Percentiles rank a stretch among this genome's conserved stretches.
Evolutionary conservation across 1,284 basidiomycete genomes (phyloP).

Genomic region (Naganishia sp.): DNA sequence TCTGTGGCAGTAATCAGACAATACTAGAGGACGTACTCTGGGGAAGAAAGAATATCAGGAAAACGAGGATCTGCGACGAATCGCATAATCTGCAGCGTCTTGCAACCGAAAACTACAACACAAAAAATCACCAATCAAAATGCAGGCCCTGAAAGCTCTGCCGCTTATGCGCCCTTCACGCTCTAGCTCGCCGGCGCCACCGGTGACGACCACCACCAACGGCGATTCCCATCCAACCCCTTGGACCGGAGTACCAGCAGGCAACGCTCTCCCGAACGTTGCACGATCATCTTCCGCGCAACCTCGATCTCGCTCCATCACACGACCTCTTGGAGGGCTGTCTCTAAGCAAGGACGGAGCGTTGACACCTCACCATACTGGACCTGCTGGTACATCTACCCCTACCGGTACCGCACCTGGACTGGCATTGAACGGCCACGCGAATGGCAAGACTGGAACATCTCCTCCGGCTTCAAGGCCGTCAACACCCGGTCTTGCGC

Average conservation of each 20-base stretch:
- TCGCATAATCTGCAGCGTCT: neutral
- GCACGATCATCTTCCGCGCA: constrained; percentile 27
- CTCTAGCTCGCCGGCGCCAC: constrained; percentile 48
- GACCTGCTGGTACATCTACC: constrained; percentile 32
- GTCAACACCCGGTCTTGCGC: constrained; percentile 19
- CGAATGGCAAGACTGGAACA: constrained; percentile 15
- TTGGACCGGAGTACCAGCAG: constrained; percentile 36
- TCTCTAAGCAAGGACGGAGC: constrained; percentile 11
- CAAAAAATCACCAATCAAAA: constrained; percentile 35
- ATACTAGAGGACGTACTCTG: neutral
- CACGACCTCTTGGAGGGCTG: constrained; percentile 37
- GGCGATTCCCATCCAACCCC: constrained; percentile 26
- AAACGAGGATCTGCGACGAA: neutral
- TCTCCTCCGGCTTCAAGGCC: constrained; percentile 27
- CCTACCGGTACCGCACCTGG: constrained; percentile 26
- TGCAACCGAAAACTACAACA: neutral
- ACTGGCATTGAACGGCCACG: constrained; percentile 17
- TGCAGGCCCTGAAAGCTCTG: constrained; percentile 53
- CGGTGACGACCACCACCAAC: constrained; percentile 30
- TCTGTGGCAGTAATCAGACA: constrained; percentile 4
- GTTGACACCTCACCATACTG: constrained; percentile 35
- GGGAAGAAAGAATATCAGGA: neutral
- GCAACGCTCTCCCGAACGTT: constrained; percentile 33
- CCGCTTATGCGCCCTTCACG: constrained; percentile 54
- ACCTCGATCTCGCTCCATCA: constrained; percentile 36